Evolutionary conservation across 2,329 filamentous ascomycete genomes (phyloP).

Genomic region (Didymella glomerata): DNA sequence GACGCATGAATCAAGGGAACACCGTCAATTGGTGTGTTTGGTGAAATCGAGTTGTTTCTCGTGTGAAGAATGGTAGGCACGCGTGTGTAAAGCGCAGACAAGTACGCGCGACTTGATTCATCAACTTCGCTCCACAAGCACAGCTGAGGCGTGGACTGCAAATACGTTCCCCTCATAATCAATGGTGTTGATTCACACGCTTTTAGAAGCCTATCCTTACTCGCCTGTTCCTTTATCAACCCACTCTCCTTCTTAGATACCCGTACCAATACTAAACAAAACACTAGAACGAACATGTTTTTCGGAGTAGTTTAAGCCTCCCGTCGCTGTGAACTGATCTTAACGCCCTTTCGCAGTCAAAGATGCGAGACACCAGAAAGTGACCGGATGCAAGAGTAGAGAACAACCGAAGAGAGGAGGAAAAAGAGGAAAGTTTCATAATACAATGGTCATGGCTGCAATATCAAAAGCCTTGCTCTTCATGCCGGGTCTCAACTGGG

Average conservation of each 20-base stretch:
- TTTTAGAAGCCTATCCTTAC: constrained; percentile 8
- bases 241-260: constrained; percentile 7
- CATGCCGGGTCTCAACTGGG: constrained; percentile 34
- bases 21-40: not conserved
- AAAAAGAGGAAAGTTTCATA: constrained; percentile 41
- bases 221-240: not conserved
- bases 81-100: not conserved
- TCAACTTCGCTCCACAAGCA: not conserved
- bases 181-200: constrained; percentile 13
- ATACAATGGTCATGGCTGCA: constrained; percentile 42
- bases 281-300: constrained; percentile 13
- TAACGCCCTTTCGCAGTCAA: constrained; percentile 34
- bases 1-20: not conserved
- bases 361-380: constrained; percentile 34
- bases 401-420: not conserved
- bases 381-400: constrained; percentile 44
- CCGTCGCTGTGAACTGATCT: constrained; percentile 32
- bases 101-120: not conserved
- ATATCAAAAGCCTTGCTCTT: constrained; percentile 39
- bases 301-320: constrained; percentile 27
- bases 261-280: constrained; percentile 18
- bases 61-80: not conserved
- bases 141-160: not conserved
- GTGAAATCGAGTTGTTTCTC: too few relatives aligned
- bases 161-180: not conserved